phyloP scores from a whole-genome alignment of 2,329 filamentous ascomycete species.

The Aspergillus thermomutatus region DNA sequence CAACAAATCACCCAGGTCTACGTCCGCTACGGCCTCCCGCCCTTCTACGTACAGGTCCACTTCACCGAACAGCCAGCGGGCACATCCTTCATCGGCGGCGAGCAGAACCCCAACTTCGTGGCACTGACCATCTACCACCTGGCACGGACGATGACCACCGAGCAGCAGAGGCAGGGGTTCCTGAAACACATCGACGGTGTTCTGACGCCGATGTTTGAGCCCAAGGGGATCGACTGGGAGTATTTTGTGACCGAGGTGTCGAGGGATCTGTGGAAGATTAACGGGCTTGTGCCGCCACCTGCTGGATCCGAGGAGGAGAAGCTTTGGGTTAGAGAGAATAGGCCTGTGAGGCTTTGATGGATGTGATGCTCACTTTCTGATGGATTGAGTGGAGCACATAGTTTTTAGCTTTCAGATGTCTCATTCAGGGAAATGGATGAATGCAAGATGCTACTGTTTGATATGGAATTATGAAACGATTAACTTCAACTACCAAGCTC shows the following conservation, averaged over 20 bases:
- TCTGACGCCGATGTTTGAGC: slow-evolving; percentile 14
- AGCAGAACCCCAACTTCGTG: slow-evolving; percentile 1
- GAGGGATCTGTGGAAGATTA: slow-evolving; percentile 22
- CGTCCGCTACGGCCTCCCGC: background rate
- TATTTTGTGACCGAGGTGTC: slow-evolving; percentile 21
- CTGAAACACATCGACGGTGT: slow-evolving; percentile 7
- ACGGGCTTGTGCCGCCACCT: slow-evolving; percentile 18
- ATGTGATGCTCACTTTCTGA: no score
- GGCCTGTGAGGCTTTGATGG: background rate
- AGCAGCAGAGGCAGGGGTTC: slow-evolving; percentile 2
- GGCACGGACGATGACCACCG: slow-evolving; percentile 2
- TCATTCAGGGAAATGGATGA: no score
- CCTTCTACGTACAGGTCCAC: background rate
- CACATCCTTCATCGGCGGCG: slow-evolving; percentile 2
- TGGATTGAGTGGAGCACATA: background rate
- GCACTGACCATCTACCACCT: slow-evolving; percentile 5
- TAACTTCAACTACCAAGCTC: no score
- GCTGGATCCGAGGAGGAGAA: slow-evolving; percentile 11
- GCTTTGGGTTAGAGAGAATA: slow-evolving; percentile 12
- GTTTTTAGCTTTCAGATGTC: background rate
- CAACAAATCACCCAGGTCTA: slow-evolving; percentile 5
- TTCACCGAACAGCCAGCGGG: background rate
- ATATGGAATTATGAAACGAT: no score
- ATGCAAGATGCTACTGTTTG: no score
- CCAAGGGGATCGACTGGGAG: slow-evolving; percentile 20